phyloP scores from a whole-genome alignment of 345 rosid genomes.

The Noccaea caerulescens region DNA sequence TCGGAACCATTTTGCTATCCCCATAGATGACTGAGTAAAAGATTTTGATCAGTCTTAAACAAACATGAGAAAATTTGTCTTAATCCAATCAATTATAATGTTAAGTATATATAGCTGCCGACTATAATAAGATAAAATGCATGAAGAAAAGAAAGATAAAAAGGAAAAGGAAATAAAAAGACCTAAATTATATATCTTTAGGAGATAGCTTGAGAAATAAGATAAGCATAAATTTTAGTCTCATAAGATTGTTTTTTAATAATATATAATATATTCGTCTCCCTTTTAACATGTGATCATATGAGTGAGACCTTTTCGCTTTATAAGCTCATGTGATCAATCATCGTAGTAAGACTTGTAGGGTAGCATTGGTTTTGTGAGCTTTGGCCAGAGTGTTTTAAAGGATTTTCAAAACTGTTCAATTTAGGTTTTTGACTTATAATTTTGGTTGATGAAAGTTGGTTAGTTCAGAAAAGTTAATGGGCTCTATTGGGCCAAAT shows the following conservation, averaged over 20 bases:
- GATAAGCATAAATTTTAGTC: conserved; percentile 29
- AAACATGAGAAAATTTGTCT: neutral
- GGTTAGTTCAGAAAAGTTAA: too few species aligned
- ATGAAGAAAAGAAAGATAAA: neutral
- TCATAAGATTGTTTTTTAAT: neutral
- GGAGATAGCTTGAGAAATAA: conserved; percentile 44
- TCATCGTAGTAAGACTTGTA: neutral
- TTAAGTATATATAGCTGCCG: neutral
- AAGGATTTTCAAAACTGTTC: too few species aligned
- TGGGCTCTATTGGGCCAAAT: too few species aligned
- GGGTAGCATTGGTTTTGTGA: too few species aligned
- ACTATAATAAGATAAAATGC: conserved; percentile 1
- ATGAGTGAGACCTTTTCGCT: conserved; percentile 15
- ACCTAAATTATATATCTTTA: conserved; percentile 11
- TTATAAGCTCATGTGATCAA: conserved; percentile 35
- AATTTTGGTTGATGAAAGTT: too few species aligned
- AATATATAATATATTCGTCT: neutral
- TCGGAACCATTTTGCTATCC: neutral
- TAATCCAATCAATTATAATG: neutral
- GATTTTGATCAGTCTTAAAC: neutral
- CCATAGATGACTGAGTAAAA: neutral
- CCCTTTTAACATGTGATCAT: conserved; percentile 34
- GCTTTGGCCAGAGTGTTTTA: too few species aligned
- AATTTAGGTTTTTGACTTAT: too few species aligned
- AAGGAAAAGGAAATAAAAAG: conserved; percentile 19